phyloP scores from a whole-genome alignment of 2,329 filamentous ascomycete species.

The Cercospora sp. region DNA sequence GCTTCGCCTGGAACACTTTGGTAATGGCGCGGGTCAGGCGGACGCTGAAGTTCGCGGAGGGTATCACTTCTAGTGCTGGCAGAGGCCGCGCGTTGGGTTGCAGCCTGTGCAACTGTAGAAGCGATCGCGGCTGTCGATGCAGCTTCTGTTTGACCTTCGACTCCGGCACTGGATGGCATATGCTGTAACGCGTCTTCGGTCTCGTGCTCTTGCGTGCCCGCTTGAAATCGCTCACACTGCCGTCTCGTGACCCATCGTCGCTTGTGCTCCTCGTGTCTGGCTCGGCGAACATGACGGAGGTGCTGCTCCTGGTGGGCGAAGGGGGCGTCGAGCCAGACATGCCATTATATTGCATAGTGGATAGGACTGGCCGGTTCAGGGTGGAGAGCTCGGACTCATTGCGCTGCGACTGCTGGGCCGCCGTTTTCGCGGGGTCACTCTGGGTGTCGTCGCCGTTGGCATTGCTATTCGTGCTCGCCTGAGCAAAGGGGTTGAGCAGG shows the following conservation, averaged over 20 bases:
- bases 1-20: constrained; percentile 63
- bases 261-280: constrained; percentile 35
- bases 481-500: constrained; percentile 35
- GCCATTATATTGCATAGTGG: constrained; percentile 20
- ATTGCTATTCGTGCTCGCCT: constrained; percentile 11
- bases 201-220: constrained; percentile 37
- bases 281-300: constrained; percentile 39
- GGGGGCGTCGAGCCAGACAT: constrained; percentile 20
- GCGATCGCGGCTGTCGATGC: constrained; percentile 65
- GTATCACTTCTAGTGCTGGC: constrained; percentile 72
- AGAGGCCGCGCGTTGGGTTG: constrained; percentile 60
- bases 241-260: constrained; percentile 36
- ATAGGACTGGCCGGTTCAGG: constrained; percentile 26
- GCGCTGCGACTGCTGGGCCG: background rate
- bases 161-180: constrained; percentile 67
- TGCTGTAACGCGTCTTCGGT: constrained; percentile 63
- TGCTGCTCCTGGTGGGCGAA: constrained; percentile 33
- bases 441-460: background rate
- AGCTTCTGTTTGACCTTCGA: constrained; percentile 60
- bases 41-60: constrained; percentile 57
- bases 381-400: background rate
- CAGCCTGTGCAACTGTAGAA: constrained; percentile 72
- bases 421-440: constrained; percentile 1
- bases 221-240: constrained; percentile 34
- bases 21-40: constrained; percentile 62